These are phyloP conservation scores for Globisporangium megalacanthum DNA, from an alignment of 352 stramenopile species.

Conservation along the genomic window DNA sequence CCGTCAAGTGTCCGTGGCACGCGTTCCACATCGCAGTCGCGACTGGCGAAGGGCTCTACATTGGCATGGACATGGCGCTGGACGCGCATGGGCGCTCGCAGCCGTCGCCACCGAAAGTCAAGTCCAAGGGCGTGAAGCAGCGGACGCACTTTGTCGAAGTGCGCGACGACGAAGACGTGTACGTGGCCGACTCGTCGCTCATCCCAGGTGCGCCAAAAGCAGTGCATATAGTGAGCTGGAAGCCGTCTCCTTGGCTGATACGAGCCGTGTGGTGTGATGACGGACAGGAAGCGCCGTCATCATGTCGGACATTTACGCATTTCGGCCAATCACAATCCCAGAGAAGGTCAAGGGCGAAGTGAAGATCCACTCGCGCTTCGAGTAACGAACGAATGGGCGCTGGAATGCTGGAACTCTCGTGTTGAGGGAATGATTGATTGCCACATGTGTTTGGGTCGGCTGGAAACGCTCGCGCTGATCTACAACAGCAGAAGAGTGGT, in stretches of 20 bases:
- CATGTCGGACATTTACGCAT: constrained; percentile 74
- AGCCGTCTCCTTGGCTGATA: background rate
- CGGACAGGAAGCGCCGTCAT: constrained; percentile 26
- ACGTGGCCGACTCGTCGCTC: constrained; percentile 68
- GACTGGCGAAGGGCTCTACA: constrained; percentile 82
- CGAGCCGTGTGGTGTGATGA: no score
- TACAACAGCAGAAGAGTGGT: no score
- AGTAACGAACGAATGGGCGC: constrained; percentile 25
- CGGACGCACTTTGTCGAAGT: constrained; percentile 76
- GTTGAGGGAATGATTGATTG: no score
- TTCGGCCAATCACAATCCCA: constrained; percentile 40
- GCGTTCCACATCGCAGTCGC: constrained; percentile 79
- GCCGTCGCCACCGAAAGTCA: constrained; percentile 47
- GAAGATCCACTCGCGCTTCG: constrained; percentile 67
- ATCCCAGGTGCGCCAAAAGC: constrained; percentile 39
- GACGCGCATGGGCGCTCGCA: constrained; percentile 38
- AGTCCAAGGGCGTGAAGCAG: constrained; percentile 84
- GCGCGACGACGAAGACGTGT: constrained; percentile 61
- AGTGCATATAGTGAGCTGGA: no score
- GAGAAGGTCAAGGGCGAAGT: constrained; percentile 38
- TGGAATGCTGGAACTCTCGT: background rate
- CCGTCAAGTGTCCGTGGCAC: constrained; percentile 84
- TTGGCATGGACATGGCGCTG: constrained; percentile 71
- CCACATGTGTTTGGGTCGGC: no score
- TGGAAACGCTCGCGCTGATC: no score